Evolutionary conservation across 2,329 filamentous ascomycete species (phyloP).

Genomic region (Penicillium sp.): DNA sequence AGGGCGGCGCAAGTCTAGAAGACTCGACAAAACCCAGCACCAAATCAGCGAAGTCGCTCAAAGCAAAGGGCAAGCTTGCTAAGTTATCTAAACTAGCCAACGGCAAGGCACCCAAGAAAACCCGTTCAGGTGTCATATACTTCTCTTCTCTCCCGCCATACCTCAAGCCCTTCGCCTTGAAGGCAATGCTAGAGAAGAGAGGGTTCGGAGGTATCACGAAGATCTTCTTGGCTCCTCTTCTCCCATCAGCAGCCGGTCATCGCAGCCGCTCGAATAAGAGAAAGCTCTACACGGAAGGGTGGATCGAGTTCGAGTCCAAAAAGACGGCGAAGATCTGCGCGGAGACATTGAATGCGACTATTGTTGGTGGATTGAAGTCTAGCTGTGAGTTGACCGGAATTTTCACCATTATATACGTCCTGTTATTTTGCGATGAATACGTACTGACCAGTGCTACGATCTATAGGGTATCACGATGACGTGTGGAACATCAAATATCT

Average conservation of each 20-base stretch:
- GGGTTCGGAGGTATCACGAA: constrained; percentile 46
- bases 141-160: constrained; percentile 49
- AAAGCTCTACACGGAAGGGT: constrained; percentile 48
- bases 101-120: constrained; percentile 20
- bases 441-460: background rate
- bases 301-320: constrained; percentile 50
- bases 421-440: background rate
- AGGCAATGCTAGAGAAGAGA: constrained; percentile 42
- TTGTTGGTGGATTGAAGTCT: constrained; percentile 46
- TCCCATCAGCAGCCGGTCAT: constrained; percentile 25
- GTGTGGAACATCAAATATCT: constrained; percentile 51
- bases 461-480: constrained; percentile 44
- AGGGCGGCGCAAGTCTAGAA: constrained; percentile 18
- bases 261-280: constrained; percentile 40
- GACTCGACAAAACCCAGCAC: constrained; percentile 4
- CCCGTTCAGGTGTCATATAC: constrained; percentile 47
- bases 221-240: constrained; percentile 45
- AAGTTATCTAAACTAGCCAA: constrained; percentile 13
- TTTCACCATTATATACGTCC: background rate
- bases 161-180: constrained; percentile 49
- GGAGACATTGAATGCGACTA: constrained; percentile 47
- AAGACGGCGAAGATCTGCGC: constrained; percentile 44
- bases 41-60: constrained; percentile 6
- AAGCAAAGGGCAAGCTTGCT: constrained; percentile 18
- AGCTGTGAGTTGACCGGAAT: constrained; percentile 29